These are phyloP conservation scores for Turnera subulata DNA, from an alignment of 345 rosid species.

Conservation along the genomic window DNA sequence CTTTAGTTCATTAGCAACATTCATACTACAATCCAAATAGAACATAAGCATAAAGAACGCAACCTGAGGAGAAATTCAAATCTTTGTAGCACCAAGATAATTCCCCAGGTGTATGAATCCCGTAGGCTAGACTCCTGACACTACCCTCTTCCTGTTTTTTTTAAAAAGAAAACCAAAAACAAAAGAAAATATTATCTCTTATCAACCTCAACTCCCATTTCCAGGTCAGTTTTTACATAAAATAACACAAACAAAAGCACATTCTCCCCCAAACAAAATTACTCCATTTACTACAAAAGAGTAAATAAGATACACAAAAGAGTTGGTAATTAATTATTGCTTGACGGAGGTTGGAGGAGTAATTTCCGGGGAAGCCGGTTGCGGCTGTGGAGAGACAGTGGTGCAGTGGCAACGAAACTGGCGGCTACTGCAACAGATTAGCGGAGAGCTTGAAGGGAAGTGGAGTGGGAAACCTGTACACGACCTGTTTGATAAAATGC, in stretches of 20 bases:
- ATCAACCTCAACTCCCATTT: neutral
- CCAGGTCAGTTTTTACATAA: too few species aligned
- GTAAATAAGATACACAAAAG: too few species aligned
- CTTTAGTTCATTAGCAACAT: too few species aligned
- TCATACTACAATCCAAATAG: too few species aligned
- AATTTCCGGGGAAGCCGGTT: conserved; percentile 30
- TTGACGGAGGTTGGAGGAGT: conserved; percentile 30
- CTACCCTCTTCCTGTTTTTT: conserved; percentile 79
- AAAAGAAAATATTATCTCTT: neutral
- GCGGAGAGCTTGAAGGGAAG: conserved; percentile 11
- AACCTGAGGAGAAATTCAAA: conserved; percentile 84
- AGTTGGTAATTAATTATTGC: conserved; percentile 26
- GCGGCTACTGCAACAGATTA: neutral
- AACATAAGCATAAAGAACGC: neutral
- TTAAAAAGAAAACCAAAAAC: too few species aligned
- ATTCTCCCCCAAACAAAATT: too few species aligned
- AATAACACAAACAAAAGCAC: neutral
- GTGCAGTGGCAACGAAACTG: conserved; percentile 44
- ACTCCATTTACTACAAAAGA: too few species aligned
- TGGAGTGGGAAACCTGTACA: conserved; percentile 17
- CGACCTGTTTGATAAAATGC: conserved; percentile 22
- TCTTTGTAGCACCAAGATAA: conserved; percentile 88
- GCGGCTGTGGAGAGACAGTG: conserved; percentile 33
- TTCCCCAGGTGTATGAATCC: conserved; percentile 88
- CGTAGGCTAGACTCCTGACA: conserved; percentile 92